These are phyloP conservation scores for Zelopaecilomyces penicillatus DNA, from an alignment of 2,329 filamentous ascomycete genomes.

Conservation along the genomic window DNA sequence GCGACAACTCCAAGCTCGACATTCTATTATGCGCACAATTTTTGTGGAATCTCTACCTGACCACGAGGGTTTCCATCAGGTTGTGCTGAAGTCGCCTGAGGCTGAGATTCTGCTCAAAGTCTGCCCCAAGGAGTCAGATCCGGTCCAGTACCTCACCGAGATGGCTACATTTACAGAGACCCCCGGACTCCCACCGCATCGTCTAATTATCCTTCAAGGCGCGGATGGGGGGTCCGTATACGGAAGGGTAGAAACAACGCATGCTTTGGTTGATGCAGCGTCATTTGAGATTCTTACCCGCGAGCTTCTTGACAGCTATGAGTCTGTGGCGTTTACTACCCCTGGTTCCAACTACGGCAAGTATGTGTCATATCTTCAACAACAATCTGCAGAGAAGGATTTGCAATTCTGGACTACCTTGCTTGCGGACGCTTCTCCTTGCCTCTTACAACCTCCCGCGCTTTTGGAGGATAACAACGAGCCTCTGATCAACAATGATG, in stretches of 20 bases:
- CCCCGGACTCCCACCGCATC: neutral
- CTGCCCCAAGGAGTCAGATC: neutral
- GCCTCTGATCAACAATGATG: neutral
- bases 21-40: slow-evolving; percentile 1
- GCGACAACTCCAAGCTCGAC: neutral
- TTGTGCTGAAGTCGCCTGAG: slow-evolving; percentile 1
- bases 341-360: neutral
- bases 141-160: neutral
- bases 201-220: neutral
- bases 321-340: neutral
- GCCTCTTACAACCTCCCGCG: neutral
- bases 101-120: neutral
- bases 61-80: slow-evolving; percentile 1
- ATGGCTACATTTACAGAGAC: neutral
- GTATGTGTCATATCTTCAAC: neutral
- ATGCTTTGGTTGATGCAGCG: neutral
- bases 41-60: neutral
- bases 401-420: neutral
- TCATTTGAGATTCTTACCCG: neutral
- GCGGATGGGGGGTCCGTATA: neutral
- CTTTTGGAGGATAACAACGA: too few species aligned
- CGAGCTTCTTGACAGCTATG: neutral
- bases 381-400: neutral
- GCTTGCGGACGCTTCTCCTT: neutral
- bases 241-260: neutral